Evolutionary conservation across 352 stramenopile species (phyloP).

Genomic region (Globisporangium orthogonon): DNA sequence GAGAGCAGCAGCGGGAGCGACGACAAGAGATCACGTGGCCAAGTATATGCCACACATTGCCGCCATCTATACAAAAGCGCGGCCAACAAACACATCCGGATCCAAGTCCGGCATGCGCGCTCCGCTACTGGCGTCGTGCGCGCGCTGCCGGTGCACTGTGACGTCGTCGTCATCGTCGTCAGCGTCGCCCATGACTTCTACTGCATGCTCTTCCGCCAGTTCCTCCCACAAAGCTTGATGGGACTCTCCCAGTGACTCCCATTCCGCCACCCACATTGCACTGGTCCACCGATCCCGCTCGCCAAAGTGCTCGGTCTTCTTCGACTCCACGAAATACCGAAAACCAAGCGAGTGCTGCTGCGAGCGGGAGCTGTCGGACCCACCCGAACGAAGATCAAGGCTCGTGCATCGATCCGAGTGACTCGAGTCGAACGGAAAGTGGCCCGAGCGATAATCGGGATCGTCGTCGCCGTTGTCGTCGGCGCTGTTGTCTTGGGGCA

Average conservation of each 20-base stretch:
- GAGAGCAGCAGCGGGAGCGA: too few species aligned
- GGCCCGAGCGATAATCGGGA: not conserved
- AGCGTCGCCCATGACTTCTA: constrained; percentile 4
- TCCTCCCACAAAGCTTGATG: constrained; percentile 27
- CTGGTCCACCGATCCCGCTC: constrained; percentile 17
- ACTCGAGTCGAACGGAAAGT: not conserved
- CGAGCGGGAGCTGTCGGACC: too few species aligned
- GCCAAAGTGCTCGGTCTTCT: constrained; percentile 12
- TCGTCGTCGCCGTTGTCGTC: not conserved
- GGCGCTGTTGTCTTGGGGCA: constrained; percentile 7
- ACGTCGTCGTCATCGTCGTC: not conserved
- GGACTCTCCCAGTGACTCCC: constrained; percentile 13
- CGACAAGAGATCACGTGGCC: too few species aligned
- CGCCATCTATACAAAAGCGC: constrained; percentile 13
- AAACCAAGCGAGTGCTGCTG: constrained; percentile 12
- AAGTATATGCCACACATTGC: too few species aligned
- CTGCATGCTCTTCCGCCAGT: constrained; percentile 13
- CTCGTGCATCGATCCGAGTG: not conserved
- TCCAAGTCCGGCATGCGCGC: constrained; percentile 13
- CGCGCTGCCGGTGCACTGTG: not conserved
- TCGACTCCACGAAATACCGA: constrained; percentile 21
- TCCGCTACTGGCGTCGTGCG: too few species aligned
- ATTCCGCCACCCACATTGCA: constrained; percentile 21
- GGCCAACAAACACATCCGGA: constrained; percentile 11
- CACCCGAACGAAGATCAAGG: not conserved